A percentile compares a stretch with the other conserved stretches of the same genome.
phyloP scores from a whole-genome alignment of 768 basidiomycete species.

The Cyclocybe aegerita region DNA sequence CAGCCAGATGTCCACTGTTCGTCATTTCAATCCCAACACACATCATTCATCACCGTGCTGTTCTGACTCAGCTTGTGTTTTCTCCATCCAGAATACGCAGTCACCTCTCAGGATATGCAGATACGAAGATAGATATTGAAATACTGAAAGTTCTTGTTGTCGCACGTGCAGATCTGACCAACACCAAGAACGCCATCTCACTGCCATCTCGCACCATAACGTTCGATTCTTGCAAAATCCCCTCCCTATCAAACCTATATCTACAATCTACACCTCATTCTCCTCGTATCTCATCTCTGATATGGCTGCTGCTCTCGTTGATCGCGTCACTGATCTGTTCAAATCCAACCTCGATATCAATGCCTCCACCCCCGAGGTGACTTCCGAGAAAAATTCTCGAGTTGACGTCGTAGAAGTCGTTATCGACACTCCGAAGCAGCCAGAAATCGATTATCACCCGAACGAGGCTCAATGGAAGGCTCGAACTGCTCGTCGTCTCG shows the following conservation, averaged over 20 bases:
- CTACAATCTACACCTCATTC: not conserved
- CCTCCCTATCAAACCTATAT: not conserved
- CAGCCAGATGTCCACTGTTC: no score
- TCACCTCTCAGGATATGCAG: no score
- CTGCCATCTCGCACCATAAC: conserved; percentile 11
- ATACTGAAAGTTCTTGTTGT: no score
- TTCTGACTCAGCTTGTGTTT: no score
- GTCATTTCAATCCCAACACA: no score
- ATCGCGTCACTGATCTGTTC: conserved; percentile 9
- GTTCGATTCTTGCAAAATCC: conserved; percentile 6
- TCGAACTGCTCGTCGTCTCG: conserved; percentile 33
- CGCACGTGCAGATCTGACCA: no score
- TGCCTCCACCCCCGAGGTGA: not conserved
- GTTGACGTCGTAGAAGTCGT: not conserved
- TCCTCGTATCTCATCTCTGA: not conserved
- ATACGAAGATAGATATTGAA: no score
- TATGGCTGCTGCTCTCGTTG: conserved; percentile 11
- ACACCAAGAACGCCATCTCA: not conserved
- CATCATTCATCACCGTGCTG: no score
- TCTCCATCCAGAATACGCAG: no score
- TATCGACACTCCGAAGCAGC: conserved; percentile 21
- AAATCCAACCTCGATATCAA: conserved; percentile 3
- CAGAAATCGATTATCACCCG: conserved; percentile 41
- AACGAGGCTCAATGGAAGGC: conserved; percentile 36
- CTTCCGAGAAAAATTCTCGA: not conserved